Evolutionary conservation across 1,284 basidiomycete species (phyloP), one percentile per base, ranked within the genome.

Genomic region (Stereum hirsutum): DNA sequence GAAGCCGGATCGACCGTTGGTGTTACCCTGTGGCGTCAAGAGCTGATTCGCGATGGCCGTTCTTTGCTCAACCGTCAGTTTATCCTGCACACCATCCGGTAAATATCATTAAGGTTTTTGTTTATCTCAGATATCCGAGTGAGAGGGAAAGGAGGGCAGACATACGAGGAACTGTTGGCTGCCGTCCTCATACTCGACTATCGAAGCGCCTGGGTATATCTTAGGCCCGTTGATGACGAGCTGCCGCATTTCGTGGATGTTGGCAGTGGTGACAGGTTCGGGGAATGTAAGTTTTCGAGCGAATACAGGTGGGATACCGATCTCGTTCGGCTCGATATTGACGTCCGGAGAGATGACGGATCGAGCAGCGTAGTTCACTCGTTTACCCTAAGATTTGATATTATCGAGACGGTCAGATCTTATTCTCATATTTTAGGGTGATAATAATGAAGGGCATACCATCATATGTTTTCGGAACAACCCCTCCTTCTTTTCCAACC

Each of bases 381-480:
- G 93, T 73, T 99, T 99, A 32, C 96, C 96, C 91, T 94, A 47
- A 17, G n/a, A 15, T 41, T 36, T 39, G 41, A 40, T 20, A 34
- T 27, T 41, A 35, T 24, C 35, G 39, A 33, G 21, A 26, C 8
- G 8, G 17, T 14, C 27, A 40, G n/a, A 38, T 2, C 2, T 8
- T 15, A 14, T 8, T 14, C n/a, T 37, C 15, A 5, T 5, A 31
- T 31, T 11, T 1, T n/a, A 19, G 19, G 24, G 10, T 25, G 21
- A 27, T 6, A 6, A 23, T 28, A n/a, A n/a, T n/a, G n/a, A n/a
- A n/a, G n/a, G n/a, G 27, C 70, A 49, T 47, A 90, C 91, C 96
- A 99, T 99, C 96, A 99, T 99, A 61, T 99, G 84, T 68, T 95
- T 97, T 49, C 96, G 76, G 76, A 99, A 99, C 41, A 99, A 64